Conservation (phyloP, 2,329 filamentous ascomycete genomes). For the Cytospora chrysosperma region DNA sequence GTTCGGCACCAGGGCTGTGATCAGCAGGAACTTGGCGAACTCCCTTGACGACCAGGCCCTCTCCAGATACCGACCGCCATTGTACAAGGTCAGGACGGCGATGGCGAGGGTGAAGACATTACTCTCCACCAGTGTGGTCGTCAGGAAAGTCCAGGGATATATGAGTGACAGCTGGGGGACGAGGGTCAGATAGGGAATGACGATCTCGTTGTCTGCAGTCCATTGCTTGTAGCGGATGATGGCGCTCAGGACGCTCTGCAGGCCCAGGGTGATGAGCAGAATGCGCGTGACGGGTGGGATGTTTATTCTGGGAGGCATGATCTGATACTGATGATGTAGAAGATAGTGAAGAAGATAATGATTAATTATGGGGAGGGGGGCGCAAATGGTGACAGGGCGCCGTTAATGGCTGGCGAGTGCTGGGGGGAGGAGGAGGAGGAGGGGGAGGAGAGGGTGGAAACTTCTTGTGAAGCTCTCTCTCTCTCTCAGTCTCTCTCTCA, state of each 20-base stretch:
- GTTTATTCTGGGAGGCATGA: slow-evolving; percentile 81
- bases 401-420: not conserved
- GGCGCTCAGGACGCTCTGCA: slow-evolving; percentile 80
- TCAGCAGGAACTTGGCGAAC: slow-evolving; percentile 83
- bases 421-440: not conserved
- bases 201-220: slow-evolving; percentile 60
- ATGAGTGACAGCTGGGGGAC: slow-evolving; percentile 79
- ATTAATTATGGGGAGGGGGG: not conserved
- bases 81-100: slow-evolving; percentile 76
- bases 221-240: slow-evolving; percentile 72
- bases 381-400: not conserved
- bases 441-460: not conserved
- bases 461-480: slow-evolving; percentile 1
- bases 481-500: not conserved
- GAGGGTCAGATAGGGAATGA: slow-evolving; percentile 83
- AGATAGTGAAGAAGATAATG: not conserved
- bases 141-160: slow-evolving; percentile 91
- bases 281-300: slow-evolving; percentile 88
- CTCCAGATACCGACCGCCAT: slow-evolving; percentile 93
- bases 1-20: slow-evolving; percentile 80
- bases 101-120: slow-evolving; percentile 85
- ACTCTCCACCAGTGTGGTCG: slow-evolving; percentile 85
- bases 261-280: slow-evolving; percentile 70
- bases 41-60: slow-evolving; percentile 91
- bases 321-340: not conserved